Conservation (phyloP, 2,329 filamentous ascomycete species). For the Beauveria sp. region DNA sequence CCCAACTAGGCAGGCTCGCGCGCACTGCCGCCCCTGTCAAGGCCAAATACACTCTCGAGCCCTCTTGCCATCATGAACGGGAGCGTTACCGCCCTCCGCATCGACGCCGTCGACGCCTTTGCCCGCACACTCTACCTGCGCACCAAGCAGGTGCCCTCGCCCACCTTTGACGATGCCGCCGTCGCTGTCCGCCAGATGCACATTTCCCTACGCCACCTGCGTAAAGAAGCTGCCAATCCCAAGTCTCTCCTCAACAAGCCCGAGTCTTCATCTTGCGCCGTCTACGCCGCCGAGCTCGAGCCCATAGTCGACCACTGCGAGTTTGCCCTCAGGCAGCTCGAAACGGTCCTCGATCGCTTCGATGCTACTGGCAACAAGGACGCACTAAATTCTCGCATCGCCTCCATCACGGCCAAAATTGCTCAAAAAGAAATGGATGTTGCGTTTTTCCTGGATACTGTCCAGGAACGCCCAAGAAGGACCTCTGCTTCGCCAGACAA, state of each 20-base stretch:
- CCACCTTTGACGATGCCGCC: conserved; percentile 43
- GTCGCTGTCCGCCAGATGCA: conserved; percentile 46
- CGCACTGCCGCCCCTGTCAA: neutral
- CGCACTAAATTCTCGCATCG: conserved; percentile 30
- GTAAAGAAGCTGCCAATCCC: conserved; percentile 48
- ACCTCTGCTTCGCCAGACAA: conserved; percentile 29
- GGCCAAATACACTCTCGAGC: neutral
- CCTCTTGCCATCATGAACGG: conserved; percentile 4
- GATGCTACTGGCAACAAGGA: conserved; percentile 23
- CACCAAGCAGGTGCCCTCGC: conserved; percentile 35
- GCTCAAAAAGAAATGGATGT: conserved; percentile 45
- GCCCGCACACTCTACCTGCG: conserved; percentile 49
- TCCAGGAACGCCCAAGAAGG: conserved; percentile 44
- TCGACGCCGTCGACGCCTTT: conserved; percentile 49
- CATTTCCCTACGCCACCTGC: conserved; percentile 49
- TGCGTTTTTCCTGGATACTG: conserved; percentile 48
- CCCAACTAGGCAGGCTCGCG: neutral
- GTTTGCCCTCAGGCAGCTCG: conserved; percentile 46
- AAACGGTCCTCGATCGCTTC: conserved; percentile 43
- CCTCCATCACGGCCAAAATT: conserved; percentile 38
- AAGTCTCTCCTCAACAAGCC: conserved; percentile 46
- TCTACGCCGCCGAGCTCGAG: conserved; percentile 42
- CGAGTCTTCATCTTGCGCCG: conserved; percentile 24
- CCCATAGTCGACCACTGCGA: conserved; percentile 49
- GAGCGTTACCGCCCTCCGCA: conserved; percentile 30